Evolutionary conservation across 2,329 filamentous ascomycete species (phyloP).

Genomic region (Paraphaeosphaeria sporulosa): DNA sequence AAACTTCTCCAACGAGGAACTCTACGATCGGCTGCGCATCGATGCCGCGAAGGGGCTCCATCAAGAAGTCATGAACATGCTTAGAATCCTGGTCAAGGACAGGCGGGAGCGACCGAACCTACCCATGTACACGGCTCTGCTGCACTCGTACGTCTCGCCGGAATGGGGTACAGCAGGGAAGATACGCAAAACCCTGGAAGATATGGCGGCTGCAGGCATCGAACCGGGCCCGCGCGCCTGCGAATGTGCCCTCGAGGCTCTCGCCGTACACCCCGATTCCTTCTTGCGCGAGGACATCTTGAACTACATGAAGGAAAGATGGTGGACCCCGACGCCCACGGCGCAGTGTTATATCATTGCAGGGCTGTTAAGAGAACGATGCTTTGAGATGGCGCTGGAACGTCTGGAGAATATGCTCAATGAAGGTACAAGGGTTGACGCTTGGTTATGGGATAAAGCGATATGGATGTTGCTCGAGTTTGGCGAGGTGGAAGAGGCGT

Average conservation of each 20-base stretch:
- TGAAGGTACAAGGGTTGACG: conserved; percentile 62
- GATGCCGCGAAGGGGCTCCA: conserved; percentile 35
- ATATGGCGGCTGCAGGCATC: conserved; percentile 72
- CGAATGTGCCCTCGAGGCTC: conserved; percentile 73
- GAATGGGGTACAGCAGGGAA: conserved; percentile 70
- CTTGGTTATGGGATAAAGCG: conserved; percentile 82
- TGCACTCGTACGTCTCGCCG: conserved; percentile 73
- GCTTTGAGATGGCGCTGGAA: conserved; percentile 80
- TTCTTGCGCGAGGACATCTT: conserved; percentile 75
- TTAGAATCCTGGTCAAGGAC: conserved; percentile 66
- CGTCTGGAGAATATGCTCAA: conserved; percentile 72
- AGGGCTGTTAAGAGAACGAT: conserved; percentile 79
- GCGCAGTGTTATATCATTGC: conserved; percentile 73
- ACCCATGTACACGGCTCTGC: conserved; percentile 75
- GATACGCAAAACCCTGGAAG: conserved; percentile 70
- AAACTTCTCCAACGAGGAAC: conserved; percentile 33
- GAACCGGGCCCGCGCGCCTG: conserved; percentile 72
- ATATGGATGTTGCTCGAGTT: conserved; percentile 75
- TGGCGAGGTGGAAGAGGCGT: conserved; percentile 79
- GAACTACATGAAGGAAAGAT: conserved; percentile 75
- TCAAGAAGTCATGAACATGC: conserved; percentile 51
- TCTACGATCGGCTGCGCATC: conserved; percentile 41
- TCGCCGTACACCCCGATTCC: conserved; percentile 88
- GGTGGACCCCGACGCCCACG: conserved; percentile 69
- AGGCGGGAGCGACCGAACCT: conserved; percentile 63